Evolutionary conservation across 495 filamentous ascomycete species (phyloP), one percentile per base, ranked within the genome.

Genomic region (Delitschia confertaspora): DNA sequence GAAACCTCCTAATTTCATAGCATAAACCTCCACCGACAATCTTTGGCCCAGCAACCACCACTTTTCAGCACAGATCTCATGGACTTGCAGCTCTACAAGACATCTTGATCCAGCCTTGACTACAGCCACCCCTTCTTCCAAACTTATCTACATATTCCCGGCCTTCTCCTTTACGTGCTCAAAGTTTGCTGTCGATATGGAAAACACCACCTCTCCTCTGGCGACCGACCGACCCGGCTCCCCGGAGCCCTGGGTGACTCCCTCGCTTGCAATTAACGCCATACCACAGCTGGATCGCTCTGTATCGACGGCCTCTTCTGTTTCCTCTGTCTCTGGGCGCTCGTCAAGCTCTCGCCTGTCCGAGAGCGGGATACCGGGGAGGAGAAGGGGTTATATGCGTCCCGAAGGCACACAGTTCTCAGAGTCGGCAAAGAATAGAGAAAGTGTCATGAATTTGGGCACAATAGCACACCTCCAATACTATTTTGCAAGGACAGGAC

Each of bases 381-480:
- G 76, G 49, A 68, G 82, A 54, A 72, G 88, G 42, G 88, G 88
- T 20, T 95, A 88, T 66, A 83, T 93, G 62, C 80, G 91, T 38
- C 88, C 93, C 0, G 84, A 88, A 61, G 85, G 81, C 20, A 94
- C 83, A 24, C 76, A 85, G 54, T 98, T 98, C 61, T 83, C 91
- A 8, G 80, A 81, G 21, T 96, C 91, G 24, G 91, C 91, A 38
- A 77, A 76, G 50, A 82, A 85, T 32, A 71, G 91, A 45, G 88
- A 96, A 49, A 95, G 87, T 55, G 91, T 98, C 42, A 79, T 95
- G 73, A 94, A 84, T 58, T 65, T 98, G 48, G 91, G 91, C 18
- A 95, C 88, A 59, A 98, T 98, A 55, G 86, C 88, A 33, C 91
- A 98, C 66, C 66, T 98, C 53, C 91, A 98, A 57, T 95, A 98